phyloP scores from a whole-genome alignment of 2,329 filamentous ascomycete genomes.

The Phoma herbarum region DNA sequence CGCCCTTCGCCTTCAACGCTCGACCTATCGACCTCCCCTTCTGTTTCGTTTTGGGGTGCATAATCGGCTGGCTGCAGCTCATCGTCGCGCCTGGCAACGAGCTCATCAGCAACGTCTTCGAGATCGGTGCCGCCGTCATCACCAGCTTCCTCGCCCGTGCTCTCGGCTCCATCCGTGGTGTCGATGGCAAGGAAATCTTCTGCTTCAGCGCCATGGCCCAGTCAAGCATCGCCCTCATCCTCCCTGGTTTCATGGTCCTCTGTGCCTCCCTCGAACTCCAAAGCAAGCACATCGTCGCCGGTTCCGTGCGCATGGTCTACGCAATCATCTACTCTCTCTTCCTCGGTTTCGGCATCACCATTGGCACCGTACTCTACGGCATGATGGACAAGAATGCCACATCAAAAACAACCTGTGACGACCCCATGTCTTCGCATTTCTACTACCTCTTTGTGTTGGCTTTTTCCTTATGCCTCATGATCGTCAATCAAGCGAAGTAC shows the following conservation, averaged over 20 bases:
- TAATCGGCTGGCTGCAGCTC: conserved; percentile 78
- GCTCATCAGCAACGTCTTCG: conserved; percentile 67
- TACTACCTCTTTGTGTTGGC: conserved; percentile 77
- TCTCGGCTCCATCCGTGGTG: conserved; percentile 56
- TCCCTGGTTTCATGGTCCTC: conserved; percentile 62
- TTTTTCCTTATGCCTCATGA: conserved; percentile 76
- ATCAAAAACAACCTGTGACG: conserved; percentile 53
- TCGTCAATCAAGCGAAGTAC: conserved; percentile 85
- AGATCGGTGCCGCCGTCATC: conserved; percentile 59
- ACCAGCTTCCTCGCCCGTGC: conserved; percentile 60
- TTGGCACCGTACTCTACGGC: conserved; percentile 60
- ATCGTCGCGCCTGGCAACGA: conserved; percentile 77
- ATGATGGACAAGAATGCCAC: conserved; percentile 59
- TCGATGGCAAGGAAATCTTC: conserved; percentile 54
- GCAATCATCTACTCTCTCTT: conserved; percentile 63
- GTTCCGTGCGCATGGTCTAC: conserved; percentile 62
- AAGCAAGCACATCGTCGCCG: conserved; percentile 58
- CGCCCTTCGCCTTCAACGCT: conserved; percentile 81
- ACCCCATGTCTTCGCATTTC: conserved; percentile 61
- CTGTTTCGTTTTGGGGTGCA: conserved; percentile 76
- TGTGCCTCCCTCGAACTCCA: conserved; percentile 60
- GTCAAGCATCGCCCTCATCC: conserved; percentile 59
- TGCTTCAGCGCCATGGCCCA: conserved; percentile 62
- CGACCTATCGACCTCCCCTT: conserved; percentile 80
- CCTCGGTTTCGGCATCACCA: conserved; percentile 62